phyloP scores from a whole-genome alignment of 2,329 filamentous ascomycete genomes.

The Ophidiomyces ophidiicola region DNA sequence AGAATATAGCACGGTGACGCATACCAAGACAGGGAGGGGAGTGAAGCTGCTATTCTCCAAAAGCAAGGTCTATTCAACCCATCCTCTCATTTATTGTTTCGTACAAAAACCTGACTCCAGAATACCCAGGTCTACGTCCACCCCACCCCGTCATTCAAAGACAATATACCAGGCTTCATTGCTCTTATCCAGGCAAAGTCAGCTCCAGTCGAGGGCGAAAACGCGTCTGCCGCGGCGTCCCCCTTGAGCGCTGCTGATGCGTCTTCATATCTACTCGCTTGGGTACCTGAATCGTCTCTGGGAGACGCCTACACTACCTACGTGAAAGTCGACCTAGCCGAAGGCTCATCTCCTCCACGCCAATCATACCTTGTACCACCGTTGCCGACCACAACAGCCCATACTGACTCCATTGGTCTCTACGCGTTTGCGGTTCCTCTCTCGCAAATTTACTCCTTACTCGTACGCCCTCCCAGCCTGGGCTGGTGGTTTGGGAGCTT shows the following conservation, averaged over 20 bases:
- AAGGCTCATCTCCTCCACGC: constrained; percentile 65
- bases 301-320: constrained; percentile 81
- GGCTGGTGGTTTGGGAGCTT: constrained; percentile 98
- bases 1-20: constrained; percentile 86
- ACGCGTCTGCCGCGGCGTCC: constrained; percentile 31
- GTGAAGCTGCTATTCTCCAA: constrained; percentile 93
- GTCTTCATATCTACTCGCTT: constrained; percentile 73
- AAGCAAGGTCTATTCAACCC: constrained; percentile 58
- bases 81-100: not conserved
- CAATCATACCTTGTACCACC: constrained; percentile 86
- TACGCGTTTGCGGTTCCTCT: constrained; percentile 90
- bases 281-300: constrained; percentile 80
- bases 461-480: constrained; percentile 79
- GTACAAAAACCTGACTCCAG: constrained; percentile 2
- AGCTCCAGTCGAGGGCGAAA: constrained; percentile 21
- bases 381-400: constrained; percentile 70
- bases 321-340: constrained; percentile 88
- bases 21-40: constrained; percentile 57
- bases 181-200: constrained; percentile 84
- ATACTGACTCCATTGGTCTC: constrained; percentile 57
- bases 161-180: constrained; percentile 91
- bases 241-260: constrained; percentile 37
- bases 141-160: constrained; percentile 80
- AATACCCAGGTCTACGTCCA: constrained; percentile 73
- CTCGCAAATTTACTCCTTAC: constrained; percentile 76